A percentile compares a stretch with the other conserved stretches of the same genome.
Evolutionary conservation across 2,329 filamentous ascomycete genomes (phyloP).

Genomic region (Fusarium gaditjirri): DNA sequence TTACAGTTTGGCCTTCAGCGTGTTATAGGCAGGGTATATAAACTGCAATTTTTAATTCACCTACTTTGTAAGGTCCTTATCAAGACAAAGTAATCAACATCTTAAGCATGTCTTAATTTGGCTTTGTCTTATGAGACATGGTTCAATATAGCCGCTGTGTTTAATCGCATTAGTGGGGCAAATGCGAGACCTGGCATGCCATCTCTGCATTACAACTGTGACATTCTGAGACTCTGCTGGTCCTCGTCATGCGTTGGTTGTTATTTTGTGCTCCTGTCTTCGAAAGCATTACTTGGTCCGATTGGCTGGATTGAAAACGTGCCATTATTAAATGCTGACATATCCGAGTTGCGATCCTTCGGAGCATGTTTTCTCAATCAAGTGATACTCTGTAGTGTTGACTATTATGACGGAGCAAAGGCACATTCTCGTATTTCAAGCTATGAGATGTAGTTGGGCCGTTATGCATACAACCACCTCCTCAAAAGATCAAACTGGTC

Average conservation of each 20-base stretch:
- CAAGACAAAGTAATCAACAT: background rate
- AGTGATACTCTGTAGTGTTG: background rate
- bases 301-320: background rate
- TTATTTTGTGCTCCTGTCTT: background rate
- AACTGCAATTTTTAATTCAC: background rate
- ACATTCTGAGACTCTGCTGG: background rate
- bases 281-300: background rate
- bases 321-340: background rate
- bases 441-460: background rate
- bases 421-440: too few species aligned
- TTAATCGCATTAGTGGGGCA: fast-evolving
- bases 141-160: fast-evolving
- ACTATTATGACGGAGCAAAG: too few species aligned
- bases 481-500: background rate
- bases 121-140: too few species aligned
- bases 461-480: background rate
- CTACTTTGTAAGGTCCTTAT: background rate
- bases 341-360: too few species aligned
- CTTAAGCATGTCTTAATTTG: too few species aligned
- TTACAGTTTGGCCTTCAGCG: background rate
- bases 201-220: background rate
- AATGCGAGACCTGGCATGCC: background rate
- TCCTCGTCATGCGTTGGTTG: background rate
- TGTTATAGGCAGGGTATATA: background rate
- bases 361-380: background rate